These are phyloP conservation scores for Penicillium freii DNA, from an alignment of 2,329 filamentous ascomycete species.

Conservation along the genomic window DNA sequence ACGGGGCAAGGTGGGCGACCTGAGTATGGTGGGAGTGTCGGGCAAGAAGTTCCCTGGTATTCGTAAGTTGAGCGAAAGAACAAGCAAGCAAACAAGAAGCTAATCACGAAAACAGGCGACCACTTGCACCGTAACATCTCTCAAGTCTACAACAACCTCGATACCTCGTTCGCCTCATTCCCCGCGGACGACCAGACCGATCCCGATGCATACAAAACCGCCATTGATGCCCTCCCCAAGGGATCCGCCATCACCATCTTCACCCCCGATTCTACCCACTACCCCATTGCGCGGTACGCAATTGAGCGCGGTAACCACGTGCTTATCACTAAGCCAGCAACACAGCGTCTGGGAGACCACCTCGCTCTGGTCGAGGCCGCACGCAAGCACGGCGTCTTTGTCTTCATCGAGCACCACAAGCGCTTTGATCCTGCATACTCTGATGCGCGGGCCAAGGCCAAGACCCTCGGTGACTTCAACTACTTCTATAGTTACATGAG, in stretches of 20 bases:
- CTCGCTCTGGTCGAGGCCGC: conserved; percentile 70
- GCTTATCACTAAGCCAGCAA: conserved; percentile 89
- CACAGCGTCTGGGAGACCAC: conserved; percentile 79
- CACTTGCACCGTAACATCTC: conserved; percentile 86
- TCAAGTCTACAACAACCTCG: conserved; percentile 81
- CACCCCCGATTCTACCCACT: conserved; percentile 90
- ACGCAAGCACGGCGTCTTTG: conserved; percentile 73
- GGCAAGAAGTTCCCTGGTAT: conserved; percentile 90
- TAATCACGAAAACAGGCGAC: conserved; percentile 54
- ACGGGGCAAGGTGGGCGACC: conserved; percentile 79
- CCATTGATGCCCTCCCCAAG: conserved; percentile 76
- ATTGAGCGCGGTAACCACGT: conserved; percentile 87
- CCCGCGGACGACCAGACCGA: conserved; percentile 71
- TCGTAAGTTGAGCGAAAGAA: conserved; percentile 53
- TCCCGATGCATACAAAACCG: conserved; percentile 79
- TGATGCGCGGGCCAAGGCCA: conserved; percentile 75
- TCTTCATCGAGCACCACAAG: conserved; percentile 96
- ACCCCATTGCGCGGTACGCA: conserved; percentile 86
- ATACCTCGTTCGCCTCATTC: conserved; percentile 81
- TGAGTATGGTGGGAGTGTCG: conserved; percentile 87
- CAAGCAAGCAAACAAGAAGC: conserved; percentile 7
- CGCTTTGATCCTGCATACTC: conserved; percentile 91
- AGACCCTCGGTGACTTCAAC: conserved; percentile 86
- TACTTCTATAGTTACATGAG: conserved; percentile 98
- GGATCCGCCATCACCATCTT: conserved; percentile 95